phyloP scores from a whole-genome alignment of 2,329 filamentous ascomycete genomes.

The Scorias spongiosa region DNA sequence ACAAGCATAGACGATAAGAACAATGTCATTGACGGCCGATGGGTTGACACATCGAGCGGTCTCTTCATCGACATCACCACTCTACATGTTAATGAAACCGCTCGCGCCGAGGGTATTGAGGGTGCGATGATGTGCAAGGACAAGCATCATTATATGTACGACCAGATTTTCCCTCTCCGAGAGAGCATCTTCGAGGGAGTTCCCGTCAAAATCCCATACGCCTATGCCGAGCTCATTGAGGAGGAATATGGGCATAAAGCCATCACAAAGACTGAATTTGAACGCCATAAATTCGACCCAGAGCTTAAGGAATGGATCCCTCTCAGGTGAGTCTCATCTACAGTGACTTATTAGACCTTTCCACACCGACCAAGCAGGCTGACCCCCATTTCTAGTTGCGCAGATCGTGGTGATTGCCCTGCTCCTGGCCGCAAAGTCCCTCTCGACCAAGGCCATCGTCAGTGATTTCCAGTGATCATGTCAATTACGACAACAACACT shows the following conservation, averaged over 20 bases:
- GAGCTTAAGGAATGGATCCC: constrained; percentile 18
- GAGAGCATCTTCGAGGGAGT: constrained; percentile 39
- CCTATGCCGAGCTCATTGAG: constrained; percentile 37
- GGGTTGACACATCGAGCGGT: constrained; percentile 44
- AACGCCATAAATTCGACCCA: constrained; percentile 27
- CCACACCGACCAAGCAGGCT: neutral
- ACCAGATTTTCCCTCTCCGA: constrained; percentile 42
- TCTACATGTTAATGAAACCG: constrained; percentile 31
- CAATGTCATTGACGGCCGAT: constrained; percentile 46
- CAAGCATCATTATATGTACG: constrained; percentile 36
- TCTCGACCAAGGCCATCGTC: too few relatives aligned
- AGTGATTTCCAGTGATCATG: too few relatives aligned
- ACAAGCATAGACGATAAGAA: constrained; percentile 29
- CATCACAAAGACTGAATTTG: constrained; percentile 31
- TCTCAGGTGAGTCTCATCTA: neutral
- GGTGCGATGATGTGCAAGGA: constrained; percentile 42
- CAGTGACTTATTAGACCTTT: neutral
- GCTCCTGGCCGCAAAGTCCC: too few relatives aligned
- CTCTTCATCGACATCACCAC: constrained; percentile 49
- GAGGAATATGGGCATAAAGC: constrained; percentile 40
- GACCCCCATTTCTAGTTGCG: neutral
- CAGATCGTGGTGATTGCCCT: neutral
- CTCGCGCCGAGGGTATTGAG: constrained; percentile 22
- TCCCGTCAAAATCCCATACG: constrained; percentile 40
- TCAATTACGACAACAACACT: too few relatives aligned